Evolutionary conservation across 1,139 yeast species (phyloP).

Genomic region (Suhomyces bribrorum): DNA sequence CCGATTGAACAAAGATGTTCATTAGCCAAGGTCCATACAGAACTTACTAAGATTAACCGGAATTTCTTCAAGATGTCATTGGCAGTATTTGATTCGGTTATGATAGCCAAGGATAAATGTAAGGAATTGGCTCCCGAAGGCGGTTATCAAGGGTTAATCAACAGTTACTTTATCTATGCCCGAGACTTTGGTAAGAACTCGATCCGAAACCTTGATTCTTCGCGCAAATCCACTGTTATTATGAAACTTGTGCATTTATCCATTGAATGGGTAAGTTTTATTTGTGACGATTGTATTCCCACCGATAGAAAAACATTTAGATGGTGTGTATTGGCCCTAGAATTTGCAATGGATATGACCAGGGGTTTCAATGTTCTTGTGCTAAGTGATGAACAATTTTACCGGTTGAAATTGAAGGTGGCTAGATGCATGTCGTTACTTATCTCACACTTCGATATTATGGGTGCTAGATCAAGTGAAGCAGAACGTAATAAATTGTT

Average conservation of each 20-base stretch:
- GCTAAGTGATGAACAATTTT: conserved; percentile 74
- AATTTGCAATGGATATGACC: conserved; percentile 95
- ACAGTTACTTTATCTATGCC: conserved; percentile 75
- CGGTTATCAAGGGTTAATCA: conserved; percentile 69
- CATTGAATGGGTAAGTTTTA: conserved; percentile 88
- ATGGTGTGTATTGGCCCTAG: conserved; percentile 95
- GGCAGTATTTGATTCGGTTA: conserved; percentile 65
- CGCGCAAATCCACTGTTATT: conserved; percentile 68
- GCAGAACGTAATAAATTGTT: conserved; percentile 62
- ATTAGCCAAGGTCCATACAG: conserved; percentile 71
- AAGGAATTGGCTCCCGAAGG: conserved; percentile 45
- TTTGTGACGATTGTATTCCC: conserved; percentile 93
- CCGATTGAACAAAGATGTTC: conserved; percentile 68
- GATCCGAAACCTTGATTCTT: conserved; percentile 61
- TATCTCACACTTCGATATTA: conserved; percentile 93
- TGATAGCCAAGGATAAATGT: conserved; percentile 51
- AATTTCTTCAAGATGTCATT: conserved; percentile 70
- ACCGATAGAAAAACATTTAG: conserved; percentile 88
- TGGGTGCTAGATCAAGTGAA: conserved; percentile 95
- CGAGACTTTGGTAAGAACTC: conserved; percentile 82
- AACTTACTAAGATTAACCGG: conserved; percentile 65
- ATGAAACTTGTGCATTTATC: conserved; percentile 73
- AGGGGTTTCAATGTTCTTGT: conserved; percentile 86
- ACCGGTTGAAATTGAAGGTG: conserved; percentile 72
- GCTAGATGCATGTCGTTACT: conserved; percentile 93